Evolutionary conservation across 257 asterid genomes (phyloP).

Genomic region (Penstemon davidsonii): DNA sequence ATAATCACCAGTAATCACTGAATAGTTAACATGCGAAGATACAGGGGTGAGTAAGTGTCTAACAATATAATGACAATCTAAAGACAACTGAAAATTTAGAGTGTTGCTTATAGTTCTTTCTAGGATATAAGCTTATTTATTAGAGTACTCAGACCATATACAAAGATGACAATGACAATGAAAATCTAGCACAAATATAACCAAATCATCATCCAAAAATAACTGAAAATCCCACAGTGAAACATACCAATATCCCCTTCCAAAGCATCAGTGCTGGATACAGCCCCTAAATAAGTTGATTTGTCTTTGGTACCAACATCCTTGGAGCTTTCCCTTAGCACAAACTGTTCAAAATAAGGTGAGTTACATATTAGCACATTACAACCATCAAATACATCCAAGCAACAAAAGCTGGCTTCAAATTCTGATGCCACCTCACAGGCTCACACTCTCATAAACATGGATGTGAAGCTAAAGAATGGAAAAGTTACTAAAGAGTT

Average conservation of each 20-base stretch:
- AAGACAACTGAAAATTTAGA: background rate
- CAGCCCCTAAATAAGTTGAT: constrained; percentile 39
- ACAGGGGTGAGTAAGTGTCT: background rate
- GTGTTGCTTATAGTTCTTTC: background rate
- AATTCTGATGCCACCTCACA: constrained; percentile 2
- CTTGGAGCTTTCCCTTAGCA: constrained; percentile 60
- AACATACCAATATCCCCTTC: constrained; percentile 58
- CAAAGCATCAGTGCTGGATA: constrained; percentile 38
- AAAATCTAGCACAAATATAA: background rate
- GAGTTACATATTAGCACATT: background rate
- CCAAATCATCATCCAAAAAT: background rate
- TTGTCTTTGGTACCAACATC: constrained; percentile 53
- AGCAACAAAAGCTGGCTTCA: constrained; percentile 1
- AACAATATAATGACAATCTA: background rate
- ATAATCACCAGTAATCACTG: background rate
- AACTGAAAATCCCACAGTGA: constrained; percentile 8
- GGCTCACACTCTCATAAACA: background rate
- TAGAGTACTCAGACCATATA: background rate
- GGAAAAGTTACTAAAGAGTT: background rate
- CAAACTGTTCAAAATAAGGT: constrained; percentile 53
- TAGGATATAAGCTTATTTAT: background rate
- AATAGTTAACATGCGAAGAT: background rate
- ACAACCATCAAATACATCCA: constrained; percentile 18
- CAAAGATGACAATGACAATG: background rate
- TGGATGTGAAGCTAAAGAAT: background rate